A percentile compares a stretch with the other conserved stretches of the same genome.
Conservation (phyloP, 805 yeast genomes). For the Candida methanosorbosa region DNA sequence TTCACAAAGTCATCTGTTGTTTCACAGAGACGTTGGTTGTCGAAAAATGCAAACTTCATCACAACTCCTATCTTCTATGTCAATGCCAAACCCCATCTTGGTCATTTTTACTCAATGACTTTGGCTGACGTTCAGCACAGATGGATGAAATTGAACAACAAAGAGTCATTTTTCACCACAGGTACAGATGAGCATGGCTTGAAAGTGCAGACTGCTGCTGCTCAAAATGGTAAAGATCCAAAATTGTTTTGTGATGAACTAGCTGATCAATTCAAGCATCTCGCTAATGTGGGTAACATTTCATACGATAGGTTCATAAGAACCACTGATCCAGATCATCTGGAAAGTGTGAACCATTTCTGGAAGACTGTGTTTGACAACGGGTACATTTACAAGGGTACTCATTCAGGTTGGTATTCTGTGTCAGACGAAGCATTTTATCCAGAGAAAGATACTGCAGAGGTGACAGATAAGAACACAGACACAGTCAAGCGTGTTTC, state of each 20-base stretch:
- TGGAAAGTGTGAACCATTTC: conserved; percentile 49
- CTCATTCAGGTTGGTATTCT: conserved; percentile 92
- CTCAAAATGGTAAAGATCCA: conserved; percentile 40
- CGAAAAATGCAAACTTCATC: too few relatives aligned
- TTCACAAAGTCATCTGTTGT: too few relatives aligned
- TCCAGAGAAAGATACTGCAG: conserved; percentile 67
- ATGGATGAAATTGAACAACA: conserved; percentile 48
- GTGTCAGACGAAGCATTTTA: conserved; percentile 92
- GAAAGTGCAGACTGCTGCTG: conserved; percentile 75
- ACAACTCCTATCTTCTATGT: conserved; percentile 96
- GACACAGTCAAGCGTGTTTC: conserved; percentile 31
- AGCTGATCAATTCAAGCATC: conserved; percentile 49
- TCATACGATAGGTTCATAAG: conserved; percentile 72
- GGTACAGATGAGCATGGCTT: conserved; percentile 98
- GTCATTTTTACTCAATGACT: conserved; percentile 85
- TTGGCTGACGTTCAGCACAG: conserved; percentile 71
- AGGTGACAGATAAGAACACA: conserved; percentile 22
- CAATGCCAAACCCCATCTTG: conserved; percentile 91
- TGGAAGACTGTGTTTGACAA: conserved; percentile 57
- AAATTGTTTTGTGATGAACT: conserved; percentile 65
- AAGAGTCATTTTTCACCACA: conserved; percentile 54
- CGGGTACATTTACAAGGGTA: conserved; percentile 72
- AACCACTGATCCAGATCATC: conserved; percentile 83
- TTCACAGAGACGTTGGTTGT: too few relatives aligned
- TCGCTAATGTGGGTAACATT: conserved; percentile 54